Percentiles rank a stretch among this genome's conserved stretches.
These are phyloP conservation scores for Eimeria necatrix DNA, from an alignment of 169 alveolate genomes.

Conservation along the genomic window DNA sequence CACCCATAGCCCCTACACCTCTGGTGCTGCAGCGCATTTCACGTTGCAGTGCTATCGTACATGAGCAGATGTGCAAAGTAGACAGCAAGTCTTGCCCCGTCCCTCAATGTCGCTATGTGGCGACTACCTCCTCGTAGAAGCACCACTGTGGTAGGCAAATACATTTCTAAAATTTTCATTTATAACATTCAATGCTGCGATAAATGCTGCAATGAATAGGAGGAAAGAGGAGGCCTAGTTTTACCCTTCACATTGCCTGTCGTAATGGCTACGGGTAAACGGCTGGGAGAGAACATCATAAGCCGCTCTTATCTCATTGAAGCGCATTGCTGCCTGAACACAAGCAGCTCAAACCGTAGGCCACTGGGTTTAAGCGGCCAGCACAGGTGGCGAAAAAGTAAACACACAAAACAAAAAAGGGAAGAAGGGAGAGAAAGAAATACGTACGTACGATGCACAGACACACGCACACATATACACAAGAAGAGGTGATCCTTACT, in stretches of 20 bases:
- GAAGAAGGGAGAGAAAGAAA: neutral
- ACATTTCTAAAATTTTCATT: too few species aligned
- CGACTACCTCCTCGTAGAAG: too few species aligned
- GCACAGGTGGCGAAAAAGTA: neutral
- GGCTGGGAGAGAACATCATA: constrained; percentile 16
- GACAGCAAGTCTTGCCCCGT: too few species aligned
- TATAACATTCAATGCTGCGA: too few species aligned
- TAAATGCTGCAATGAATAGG: too few species aligned
- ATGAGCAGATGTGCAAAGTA: too few species aligned
- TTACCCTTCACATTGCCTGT: neutral
- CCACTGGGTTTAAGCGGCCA: neutral
- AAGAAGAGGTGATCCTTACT: too few species aligned
- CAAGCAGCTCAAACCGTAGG: neutral
- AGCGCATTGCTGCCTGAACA: constrained; percentile 9
- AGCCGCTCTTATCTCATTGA: neutral
- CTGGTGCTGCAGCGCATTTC: neutral
- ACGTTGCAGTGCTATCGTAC: neutral
- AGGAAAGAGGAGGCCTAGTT: too few species aligned
- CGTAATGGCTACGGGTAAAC: neutral
- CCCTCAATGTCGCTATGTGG: too few species aligned
- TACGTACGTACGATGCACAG: too few species aligned
- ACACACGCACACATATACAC: too few species aligned
- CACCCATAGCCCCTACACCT: neutral
- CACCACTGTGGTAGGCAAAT: too few species aligned
- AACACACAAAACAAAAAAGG: neutral